Evolutionary conservation across 768 basidiomycete species (phyloP), one percentile per base, ranked within the genome.

Genomic region (Mrakia blollopis): DNA sequence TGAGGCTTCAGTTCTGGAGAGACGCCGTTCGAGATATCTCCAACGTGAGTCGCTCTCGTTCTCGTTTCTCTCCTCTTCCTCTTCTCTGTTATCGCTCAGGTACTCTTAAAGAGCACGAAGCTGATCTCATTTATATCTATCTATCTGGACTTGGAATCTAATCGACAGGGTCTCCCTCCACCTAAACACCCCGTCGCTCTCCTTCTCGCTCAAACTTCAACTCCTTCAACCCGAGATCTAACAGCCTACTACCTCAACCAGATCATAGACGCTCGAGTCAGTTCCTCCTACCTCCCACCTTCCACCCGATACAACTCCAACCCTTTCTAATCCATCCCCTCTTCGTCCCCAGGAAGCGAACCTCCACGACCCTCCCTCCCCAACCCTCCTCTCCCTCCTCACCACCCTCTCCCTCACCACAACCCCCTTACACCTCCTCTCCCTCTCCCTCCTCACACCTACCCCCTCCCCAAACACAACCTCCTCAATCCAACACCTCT

Each of bases 1-100:
- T 93, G 87, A 87, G 91, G 79, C 88, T 92, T 85, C 90, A 93
- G 82, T 94, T 93, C 82, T 94, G 92, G 92, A 88, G 89, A 80
- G 92, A 94, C 81, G 89, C 91, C 18, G 81, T 93, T 37, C 91
- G 89, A 80, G 87, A 84, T 67, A 88, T 92, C 30, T 85, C 85
- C 80, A 87, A 90, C 81, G 92, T 91, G 80, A 82, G 87, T 83
- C 62, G 47, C 25, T 35, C 23, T 23, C 25, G 6, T 23, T 11
- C 11, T 47, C 44, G 67, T 28, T n/a, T 10, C 3, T 71, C 69
- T 44, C 44, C 39, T 10, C 9, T 73, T 39, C 25, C 6, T 60
- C 35, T 14, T n/a, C n/a, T n/a, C n/a, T n/a, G n/a, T n/a, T n/a
- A n/a, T n/a, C n/a, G n/a, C n/a, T n/a, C n/a, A n/a, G n/a, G n/a